Evolutionary conservation across 1,139 yeast genomes (phyloP).

Genomic region (Hansenula lynferdii): DNA sequence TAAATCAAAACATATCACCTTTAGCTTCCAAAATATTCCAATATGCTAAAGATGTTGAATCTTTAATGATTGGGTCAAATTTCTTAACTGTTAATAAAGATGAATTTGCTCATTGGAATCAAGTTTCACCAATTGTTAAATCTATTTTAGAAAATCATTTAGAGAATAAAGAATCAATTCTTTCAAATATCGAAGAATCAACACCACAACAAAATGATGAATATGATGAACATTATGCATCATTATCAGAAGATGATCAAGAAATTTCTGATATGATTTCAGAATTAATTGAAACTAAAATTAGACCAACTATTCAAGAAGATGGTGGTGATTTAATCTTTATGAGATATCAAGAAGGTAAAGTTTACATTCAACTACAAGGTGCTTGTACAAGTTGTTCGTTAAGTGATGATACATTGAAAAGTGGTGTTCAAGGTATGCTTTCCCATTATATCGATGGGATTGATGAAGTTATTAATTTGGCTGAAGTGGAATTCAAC

Average conservation of each 20-base stretch:
- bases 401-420: constrained; percentile 68
- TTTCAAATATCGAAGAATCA: too few species aligned
- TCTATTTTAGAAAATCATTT: constrained; percentile 79
- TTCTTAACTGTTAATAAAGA: constrained; percentile 84
- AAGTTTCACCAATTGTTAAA: constrained; percentile 85
- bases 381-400: constrained; percentile 84
- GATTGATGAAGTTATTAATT: constrained; percentile 52
- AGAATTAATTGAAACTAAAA: constrained; percentile 88
- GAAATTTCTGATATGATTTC: constrained; percentile 82
- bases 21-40: constrained; percentile 76
- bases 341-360: constrained; percentile 60
- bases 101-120: constrained; percentile 61
- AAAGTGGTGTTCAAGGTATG: constrained; percentile 80
- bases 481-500: constrained; percentile 23
- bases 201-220: too few species aligned
- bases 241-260: constrained; percentile 32
- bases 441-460: constrained; percentile 76
- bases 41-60: constrained; percentile 56
- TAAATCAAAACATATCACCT: constrained; percentile 76
- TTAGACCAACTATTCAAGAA: constrained; percentile 89
- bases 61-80: constrained; percentile 82
- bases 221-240: constrained; percentile 9
- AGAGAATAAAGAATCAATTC: constrained; percentile 70
- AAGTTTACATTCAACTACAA: constrained; percentile 61
- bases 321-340: constrained; percentile 85